Percentiles rank a stretch among this genome's conserved stretches.
These are phyloP conservation scores for Lactarius trivialis DNA, from an alignment of 768 basidiomycete species.

Conservation along the genomic window DNA sequence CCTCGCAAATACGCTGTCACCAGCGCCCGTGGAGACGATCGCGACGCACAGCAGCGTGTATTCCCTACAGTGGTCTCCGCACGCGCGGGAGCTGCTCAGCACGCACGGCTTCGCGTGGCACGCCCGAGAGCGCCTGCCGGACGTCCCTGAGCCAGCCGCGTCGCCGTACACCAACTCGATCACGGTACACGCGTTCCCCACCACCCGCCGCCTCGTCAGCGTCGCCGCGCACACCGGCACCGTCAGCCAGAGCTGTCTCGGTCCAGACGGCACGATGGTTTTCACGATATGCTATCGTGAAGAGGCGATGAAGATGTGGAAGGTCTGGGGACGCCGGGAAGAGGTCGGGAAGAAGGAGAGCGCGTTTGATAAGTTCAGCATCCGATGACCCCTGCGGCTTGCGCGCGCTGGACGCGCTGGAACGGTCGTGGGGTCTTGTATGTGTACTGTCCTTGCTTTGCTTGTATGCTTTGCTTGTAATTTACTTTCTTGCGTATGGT, in stretches of 20 bases:
- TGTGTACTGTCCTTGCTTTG: not conserved
- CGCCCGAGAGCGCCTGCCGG: slow-evolving; percentile 14
- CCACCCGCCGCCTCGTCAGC: slow-evolving; percentile 44
- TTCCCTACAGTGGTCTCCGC: slow-evolving; percentile 54
- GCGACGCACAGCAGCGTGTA: slow-evolving; percentile 46
- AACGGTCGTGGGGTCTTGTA: not conserved
- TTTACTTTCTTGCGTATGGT: not conserved
- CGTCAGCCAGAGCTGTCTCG: slow-evolving; percentile 55
- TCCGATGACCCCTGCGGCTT: slow-evolving; percentile 10
- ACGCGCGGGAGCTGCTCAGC: slow-evolving; percentile 51
- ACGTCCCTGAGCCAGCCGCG: slow-evolving; percentile 10
- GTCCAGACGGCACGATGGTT: slow-evolving; percentile 54
- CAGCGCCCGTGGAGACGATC: slow-evolving; percentile 44
- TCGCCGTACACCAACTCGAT: slow-evolving; percentile 36
- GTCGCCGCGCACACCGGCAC: slow-evolving; percentile 49
- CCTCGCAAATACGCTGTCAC: slow-evolving; percentile 36
- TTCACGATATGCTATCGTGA: slow-evolving; percentile 60
- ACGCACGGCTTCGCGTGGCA: slow-evolving; percentile 51
- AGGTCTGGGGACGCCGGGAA: slow-evolving; percentile 43
- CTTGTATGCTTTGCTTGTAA: slow-evolving; percentile 17
- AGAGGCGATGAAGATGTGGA: slow-evolving; percentile 69
- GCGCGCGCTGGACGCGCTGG: not conserved
- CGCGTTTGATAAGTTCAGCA: slow-evolving; percentile 21
- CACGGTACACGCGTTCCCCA: slow-evolving; percentile 50
- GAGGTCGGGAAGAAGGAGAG: slow-evolving; percentile 17